phyloP scores from a whole-genome alignment of 352 stramenopile genomes.

The Phytophthora colocasiae region DNA sequence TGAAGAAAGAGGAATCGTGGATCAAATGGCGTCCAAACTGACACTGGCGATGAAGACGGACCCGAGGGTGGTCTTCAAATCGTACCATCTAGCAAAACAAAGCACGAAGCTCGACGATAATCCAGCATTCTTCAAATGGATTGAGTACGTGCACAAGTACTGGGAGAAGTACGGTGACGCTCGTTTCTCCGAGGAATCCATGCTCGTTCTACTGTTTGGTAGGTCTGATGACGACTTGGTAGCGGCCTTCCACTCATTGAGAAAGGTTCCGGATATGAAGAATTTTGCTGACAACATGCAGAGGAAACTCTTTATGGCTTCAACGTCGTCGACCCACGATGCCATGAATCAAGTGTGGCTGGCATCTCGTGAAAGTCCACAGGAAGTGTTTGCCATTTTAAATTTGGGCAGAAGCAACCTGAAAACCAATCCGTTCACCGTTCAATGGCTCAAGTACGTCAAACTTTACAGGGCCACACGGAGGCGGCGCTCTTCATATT shows the following conservation, averaged over 20 bases:
- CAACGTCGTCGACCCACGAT: not conserved
- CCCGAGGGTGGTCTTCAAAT: too few relatives aligned
- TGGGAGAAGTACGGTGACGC: not conserved
- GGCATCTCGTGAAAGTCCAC: not conserved
- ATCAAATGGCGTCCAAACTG: too few relatives aligned
- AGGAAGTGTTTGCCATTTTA: conserved; percentile 1
- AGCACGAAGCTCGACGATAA: too few relatives aligned
- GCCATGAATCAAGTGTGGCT: not conserved
- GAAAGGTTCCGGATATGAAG: not conserved
- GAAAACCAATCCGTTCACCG: not conserved
- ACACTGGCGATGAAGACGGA: too few relatives aligned
- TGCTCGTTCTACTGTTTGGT: too few relatives aligned
- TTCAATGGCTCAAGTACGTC: not conserved
- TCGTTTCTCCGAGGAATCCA: too few relatives aligned
- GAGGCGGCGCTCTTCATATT: not conserved
- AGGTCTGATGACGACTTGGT: conserved; percentile 1
- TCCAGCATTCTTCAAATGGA: too few relatives aligned
- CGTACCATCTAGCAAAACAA: too few relatives aligned
- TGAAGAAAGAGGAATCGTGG: too few relatives aligned
- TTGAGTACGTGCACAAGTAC: not conserved
- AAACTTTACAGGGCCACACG: not conserved
- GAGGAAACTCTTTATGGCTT: not conserved
- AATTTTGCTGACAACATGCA: conserved; percentile 6
- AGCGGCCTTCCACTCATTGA: conserved; percentile 1
- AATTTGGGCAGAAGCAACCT: not conserved